Evolutionary conservation across 371 early-diverging fungal species (phyloP).

Genomic region (Mucor piriformis): DNA sequence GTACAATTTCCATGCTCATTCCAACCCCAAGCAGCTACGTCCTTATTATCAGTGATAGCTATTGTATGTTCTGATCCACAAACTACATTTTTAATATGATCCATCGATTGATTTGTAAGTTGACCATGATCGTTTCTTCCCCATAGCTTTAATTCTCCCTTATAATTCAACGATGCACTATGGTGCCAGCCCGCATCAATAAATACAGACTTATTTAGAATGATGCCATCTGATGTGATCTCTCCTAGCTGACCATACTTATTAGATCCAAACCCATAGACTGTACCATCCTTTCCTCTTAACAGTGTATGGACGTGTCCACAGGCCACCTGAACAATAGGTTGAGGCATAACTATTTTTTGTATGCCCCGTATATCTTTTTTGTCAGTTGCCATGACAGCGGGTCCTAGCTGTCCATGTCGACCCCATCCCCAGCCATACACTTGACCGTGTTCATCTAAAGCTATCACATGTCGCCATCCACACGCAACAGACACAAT

Average conservation of each 20-base stretch:
- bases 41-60: constrained; percentile 37
- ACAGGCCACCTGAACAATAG: constrained; percentile 45
- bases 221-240: not conserved
- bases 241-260: constrained; percentile 56
- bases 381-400: constrained; percentile 19
- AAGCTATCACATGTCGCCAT: constrained; percentile 60
- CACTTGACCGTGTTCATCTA: constrained; percentile 41
- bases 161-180: constrained; percentile 48
- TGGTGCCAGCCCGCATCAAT: constrained; percentile 81
- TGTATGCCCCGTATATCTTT: constrained; percentile 23
- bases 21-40: constrained; percentile 86
- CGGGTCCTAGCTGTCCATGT: constrained; percentile 61
- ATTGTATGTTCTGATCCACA: constrained; percentile 85
- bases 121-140: constrained; percentile 80
- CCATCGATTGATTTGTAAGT: constrained; percentile 33
- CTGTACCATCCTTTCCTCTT: constrained; percentile 40
- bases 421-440: constrained; percentile 69
- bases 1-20: constrained; percentile 93
- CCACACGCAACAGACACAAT: constrained; percentile 61
- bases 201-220: not conserved
- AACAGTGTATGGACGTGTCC: constrained; percentile 60
- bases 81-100: constrained; percentile 40
- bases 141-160: constrained; percentile 50
- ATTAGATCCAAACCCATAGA: constrained; percentile 66
- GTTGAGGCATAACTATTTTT: constrained; percentile 19